Evolutionary conservation across 108 stramenopile genomes (phyloP).

Genomic region (Conticribra weissflogii): DNA sequence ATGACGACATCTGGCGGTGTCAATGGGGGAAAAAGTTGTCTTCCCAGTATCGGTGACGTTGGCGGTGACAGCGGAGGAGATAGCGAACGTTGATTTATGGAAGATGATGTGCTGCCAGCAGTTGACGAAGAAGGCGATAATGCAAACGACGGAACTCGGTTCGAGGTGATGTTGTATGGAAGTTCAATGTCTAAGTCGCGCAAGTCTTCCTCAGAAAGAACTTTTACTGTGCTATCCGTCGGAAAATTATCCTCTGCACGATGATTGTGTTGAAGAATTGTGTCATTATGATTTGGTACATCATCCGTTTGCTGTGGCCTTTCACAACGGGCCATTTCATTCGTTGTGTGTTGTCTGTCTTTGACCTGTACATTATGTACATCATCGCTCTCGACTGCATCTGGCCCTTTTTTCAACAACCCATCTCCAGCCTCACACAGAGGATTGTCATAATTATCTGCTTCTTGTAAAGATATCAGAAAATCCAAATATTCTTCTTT

Average conservation of each 20-base stretch:
- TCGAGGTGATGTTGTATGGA: background rate
- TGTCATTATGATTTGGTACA: too few species aligned
- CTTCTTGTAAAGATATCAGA: background rate
- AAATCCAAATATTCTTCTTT: slow-evolving; percentile 1
- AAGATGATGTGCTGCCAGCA: background rate
- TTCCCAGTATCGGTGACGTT: slow-evolving; percentile 8
- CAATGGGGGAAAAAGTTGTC: slow-evolving; percentile 6
- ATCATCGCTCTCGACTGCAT: too few species aligned
- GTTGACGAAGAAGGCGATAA: background rate
- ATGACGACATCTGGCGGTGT: background rate
- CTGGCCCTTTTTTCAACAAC: too few species aligned
- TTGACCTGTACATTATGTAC: too few species aligned
- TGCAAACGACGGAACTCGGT: background rate
- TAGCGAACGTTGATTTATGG: background rate
- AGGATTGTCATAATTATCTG: background rate
- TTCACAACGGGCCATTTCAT: too few species aligned
- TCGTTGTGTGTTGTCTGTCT: too few species aligned
- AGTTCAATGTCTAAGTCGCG: background rate
- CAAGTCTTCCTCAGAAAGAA: background rate
- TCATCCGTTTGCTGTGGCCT: too few species aligned
- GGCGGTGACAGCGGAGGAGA: slow-evolving; percentile 14
- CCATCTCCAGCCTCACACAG: background rate
- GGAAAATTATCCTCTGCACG: too few species aligned
- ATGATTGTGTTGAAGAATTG: too few species aligned
- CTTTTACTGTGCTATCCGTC: background rate